Base-by-base conservation (phyloP, 139 green algal species). In the Volvox reticuliferus region DNA sequence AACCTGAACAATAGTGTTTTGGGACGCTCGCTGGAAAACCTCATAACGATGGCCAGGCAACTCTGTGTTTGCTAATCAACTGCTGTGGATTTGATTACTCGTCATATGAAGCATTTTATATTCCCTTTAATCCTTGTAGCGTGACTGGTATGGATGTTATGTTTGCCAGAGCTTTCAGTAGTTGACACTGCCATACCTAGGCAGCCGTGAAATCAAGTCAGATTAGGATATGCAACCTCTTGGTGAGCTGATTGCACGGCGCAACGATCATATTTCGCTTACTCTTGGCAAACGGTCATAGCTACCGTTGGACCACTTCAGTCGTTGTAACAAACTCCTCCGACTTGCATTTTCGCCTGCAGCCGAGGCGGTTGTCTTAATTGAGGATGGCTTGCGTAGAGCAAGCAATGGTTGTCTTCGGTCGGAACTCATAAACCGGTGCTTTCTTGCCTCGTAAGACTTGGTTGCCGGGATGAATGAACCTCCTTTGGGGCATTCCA, bases 381-480 rank as follows among this genome's bases (percentile, higher is more conserved):
- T 87, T 18, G 81, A 87, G 61, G 81, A 69, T 14, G 81, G 61
- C 13, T n/a, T 87, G n/a, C 79, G 50, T 26, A 50, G 44, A 32
- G n/a, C 22, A 68, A 44, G 61, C 81, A 76, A 55, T 20, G 30
- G 36, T 16, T 77, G 83, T n/a, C 22, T 65, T 26, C 83, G 83
- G 24, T 68, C 69, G n/a, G 85, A 89, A 32, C 85, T 89, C 28
- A 44, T 82, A 19, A 82, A 82, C 18, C 68, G 85, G 17, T 89
- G 71, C 69, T 30, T 89, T 3, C 44, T 89, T 6, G 69, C 85
- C 37, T 82, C 69, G 85, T 89, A 79, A 89, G 85, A 17, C 12
- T 28, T 73, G 21, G 65, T 19, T 5, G 65, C 44, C 44, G 44
- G 44, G 44, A 55, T 55, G 44, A 55, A 55, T 5, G 44, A 9